phyloP scores from a whole-genome alignment of 1,284 basidiomycete genomes.

The Coniferiporia weirii region DNA sequence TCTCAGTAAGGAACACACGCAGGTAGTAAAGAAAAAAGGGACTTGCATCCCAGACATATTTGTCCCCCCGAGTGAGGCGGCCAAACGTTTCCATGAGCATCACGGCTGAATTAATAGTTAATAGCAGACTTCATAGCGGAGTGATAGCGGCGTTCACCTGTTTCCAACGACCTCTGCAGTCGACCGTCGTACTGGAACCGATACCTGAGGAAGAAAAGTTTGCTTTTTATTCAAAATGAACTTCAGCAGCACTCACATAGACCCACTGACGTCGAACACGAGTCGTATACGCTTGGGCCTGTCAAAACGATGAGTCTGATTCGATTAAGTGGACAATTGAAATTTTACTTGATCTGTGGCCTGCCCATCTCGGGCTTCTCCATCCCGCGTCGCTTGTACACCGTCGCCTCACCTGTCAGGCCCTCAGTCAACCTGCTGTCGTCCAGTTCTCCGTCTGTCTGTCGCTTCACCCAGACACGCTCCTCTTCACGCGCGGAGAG shows the following conservation, averaged over 20 bases:
- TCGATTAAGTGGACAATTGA: too few species aligned
- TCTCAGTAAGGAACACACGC: background rate
- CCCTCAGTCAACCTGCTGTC: slow-evolving; percentile 62
- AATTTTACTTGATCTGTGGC: slow-evolving; percentile 55
- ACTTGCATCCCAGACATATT: slow-evolving; percentile 68
- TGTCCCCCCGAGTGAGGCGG: slow-evolving; percentile 55
- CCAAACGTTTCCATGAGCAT: slow-evolving; percentile 71
- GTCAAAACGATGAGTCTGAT: background rate
- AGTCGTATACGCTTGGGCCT: slow-evolving; percentile 65
- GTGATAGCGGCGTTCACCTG: slow-evolving; percentile 36
- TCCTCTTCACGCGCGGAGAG: slow-evolving; percentile 63
- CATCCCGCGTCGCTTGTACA: slow-evolving; percentile 64
- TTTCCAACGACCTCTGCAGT: slow-evolving; percentile 56
- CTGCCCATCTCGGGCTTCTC: slow-evolving; percentile 61
- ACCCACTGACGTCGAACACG: slow-evolving; percentile 67
- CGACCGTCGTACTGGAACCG: slow-evolving; percentile 68
- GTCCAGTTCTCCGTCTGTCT: slow-evolving; percentile 64
- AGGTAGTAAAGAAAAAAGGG: background rate
- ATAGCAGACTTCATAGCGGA: background rate
- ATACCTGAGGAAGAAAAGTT: slow-evolving; percentile 38
- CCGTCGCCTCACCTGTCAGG: slow-evolving; percentile 58
- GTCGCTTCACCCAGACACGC: slow-evolving; percentile 62
- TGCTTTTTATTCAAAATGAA: background rate
- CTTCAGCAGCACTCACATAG: slow-evolving; percentile 42
- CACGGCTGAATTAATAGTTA: slow-evolving; percentile 36